Conservation (phyloP, 805 yeast species). For the Sugiyamaella mastotermitis region DNA sequence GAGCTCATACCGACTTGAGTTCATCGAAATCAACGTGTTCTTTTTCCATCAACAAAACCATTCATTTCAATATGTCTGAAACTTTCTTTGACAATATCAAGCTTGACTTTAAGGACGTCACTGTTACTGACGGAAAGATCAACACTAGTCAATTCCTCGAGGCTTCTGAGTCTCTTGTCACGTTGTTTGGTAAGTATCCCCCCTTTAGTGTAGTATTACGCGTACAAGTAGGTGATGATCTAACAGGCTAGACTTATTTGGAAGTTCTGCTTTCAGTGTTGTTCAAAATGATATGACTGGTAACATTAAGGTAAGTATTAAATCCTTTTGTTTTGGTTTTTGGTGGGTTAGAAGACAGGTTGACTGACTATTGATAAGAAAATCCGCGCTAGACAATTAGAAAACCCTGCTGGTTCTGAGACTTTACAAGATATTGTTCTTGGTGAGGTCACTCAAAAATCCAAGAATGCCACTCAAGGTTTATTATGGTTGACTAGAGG, state of each 20-base stretch:
- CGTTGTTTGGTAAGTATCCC: conserved; percentile 55
- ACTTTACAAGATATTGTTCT: conserved; percentile 75
- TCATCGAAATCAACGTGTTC: too few relatives aligned
- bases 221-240: background rate
- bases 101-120: conserved; percentile 69
- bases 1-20: too few relatives aligned
- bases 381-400: conserved; percentile 58
- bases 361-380: conserved; percentile 44
- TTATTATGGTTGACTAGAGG: conserved; percentile 79
- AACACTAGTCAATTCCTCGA: conserved; percentile 71
- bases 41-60: too few relatives aligned
- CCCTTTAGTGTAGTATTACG: background rate
- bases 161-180: conserved; percentile 78
- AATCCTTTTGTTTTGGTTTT: background rate
- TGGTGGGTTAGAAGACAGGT: background rate
- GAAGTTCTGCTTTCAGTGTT: conserved; percentile 76
- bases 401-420: conserved; percentile 55
- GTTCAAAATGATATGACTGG: conserved; percentile 89
- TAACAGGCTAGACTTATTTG: conserved; percentile 49
- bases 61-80: conserved; percentile 4
- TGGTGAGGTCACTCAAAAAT: conserved; percentile 59
- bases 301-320: conserved; percentile 45
- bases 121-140: conserved; percentile 55
- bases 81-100: conserved; percentile 80
- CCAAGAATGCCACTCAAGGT: conserved; percentile 83